Base-by-base conservation (phyloP, 345 rosid species). In the Raphanus sativus region DNA sequence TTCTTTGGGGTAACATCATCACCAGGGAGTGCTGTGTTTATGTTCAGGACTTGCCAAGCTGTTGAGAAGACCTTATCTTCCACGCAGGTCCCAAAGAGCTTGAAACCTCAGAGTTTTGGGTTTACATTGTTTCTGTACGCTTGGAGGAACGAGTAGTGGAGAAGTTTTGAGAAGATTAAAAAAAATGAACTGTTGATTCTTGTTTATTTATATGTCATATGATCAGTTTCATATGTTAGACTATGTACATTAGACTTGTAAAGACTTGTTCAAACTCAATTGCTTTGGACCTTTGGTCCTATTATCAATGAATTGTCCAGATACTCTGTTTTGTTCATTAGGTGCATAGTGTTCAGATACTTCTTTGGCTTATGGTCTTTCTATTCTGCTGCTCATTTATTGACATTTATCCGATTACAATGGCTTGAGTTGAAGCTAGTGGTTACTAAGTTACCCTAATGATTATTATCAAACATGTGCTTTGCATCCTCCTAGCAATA, bases 81-180 rank as follows among this genome's bases (percentile, higher is more conserved):
- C 54, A 65, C 88, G 64, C 79, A 85, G 26, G 76, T 87, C 78
- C 74, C 90, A 32, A 70, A 82, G 4, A 93, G 89, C 72, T 83
- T 88, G 40, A 87, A 83, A 75, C 77, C 87, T 17, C 91, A 87
- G 70, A 83, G 83, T 85, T 89, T 81, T 45, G 95, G 90, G 59
- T 95, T 90, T 86, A 86, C 97, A 13, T 81, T 95, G 84, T 80
- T 86, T 77, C 83, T 95, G 86, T 83, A 90, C 76, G 97, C 97
- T 69, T 92, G 98, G 96, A 95, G 86, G 92, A 90, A 82, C 69
- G 99, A 95, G 74, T 91, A 89, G 85, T 67, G 62, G 24, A 52
- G 80, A 54, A 63, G 73, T 67, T 70, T 71, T 48, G 21, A 21
- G 21, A 21, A 21, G 21, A 21, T 21, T 21, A 21, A 21, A 21